Conservation (phyloP, 2,329 filamentous ascomycete species). For the Aspergillus phoenicis region DNA sequence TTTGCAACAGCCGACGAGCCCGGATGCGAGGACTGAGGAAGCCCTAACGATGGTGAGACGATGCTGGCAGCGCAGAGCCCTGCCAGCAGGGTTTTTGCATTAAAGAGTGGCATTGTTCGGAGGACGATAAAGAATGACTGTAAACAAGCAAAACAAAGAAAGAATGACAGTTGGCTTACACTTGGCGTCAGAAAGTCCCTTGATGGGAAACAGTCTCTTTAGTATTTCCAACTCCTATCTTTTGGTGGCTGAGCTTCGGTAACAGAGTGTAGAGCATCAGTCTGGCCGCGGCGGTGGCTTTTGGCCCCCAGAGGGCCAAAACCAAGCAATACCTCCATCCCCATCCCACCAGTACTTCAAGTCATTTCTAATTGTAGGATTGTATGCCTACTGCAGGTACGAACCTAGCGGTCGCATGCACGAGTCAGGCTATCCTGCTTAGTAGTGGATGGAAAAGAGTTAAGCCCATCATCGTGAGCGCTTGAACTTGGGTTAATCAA, state of each 20-base stretch:
- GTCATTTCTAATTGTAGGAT: not conserved
- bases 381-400: not conserved
- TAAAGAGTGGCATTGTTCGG: not conserved
- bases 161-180: not conserved
- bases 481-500: not conserved
- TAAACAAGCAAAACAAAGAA: not conserved
- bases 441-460: not conserved
- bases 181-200: not conserved
- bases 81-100: constrained; percentile 1
- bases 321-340: not conserved
- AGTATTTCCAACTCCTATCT: not conserved
- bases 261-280: not conserved
- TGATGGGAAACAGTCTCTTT: not conserved
- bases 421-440: not conserved
- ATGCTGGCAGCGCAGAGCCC: not conserved
- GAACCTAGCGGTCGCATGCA: not conserved
- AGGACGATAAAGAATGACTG: not conserved
- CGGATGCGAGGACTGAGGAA: not conserved
- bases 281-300: not conserved
- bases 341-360: not conserved
- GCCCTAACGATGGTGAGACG: not conserved
- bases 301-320: constrained; percentile 3
- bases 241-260: too few relatives aligned
- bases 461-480: not conserved
- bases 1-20: not conserved